Base-by-base conservation (phyloP, 2,329 filamentous ascomycete genomes). In the Rosellinia necatrix region DNA sequence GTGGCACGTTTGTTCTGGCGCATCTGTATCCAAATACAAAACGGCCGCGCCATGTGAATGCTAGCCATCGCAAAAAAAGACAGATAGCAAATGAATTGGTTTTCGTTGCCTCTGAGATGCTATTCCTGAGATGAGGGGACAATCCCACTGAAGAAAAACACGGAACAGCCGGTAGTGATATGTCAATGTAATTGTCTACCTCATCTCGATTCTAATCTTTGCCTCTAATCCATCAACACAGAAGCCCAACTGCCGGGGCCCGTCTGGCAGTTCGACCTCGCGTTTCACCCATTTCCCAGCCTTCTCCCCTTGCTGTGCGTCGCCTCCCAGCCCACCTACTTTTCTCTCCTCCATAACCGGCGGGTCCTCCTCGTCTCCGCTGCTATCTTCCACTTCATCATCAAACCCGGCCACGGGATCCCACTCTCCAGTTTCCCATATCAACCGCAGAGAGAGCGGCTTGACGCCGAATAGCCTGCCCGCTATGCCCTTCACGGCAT, bases 391-490 rank as follows among this genome's bases (percentile, higher is more conserved):
- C 64, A 84, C 84, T 25, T 81, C 80, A 4, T 83, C 80, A 59
- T 85, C 80, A 63, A 85, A 83, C 58, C 82, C 80, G 7, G 81
- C 81, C 0, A 91, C 86, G 0, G 90, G 90, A 71, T 96, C 91
- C 85, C 89, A 91, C 72, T 97, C 92, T 17, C 91, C 90, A 7
- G 92, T 96, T 75, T 96, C 91, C 89, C 91, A 96, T 0, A 94
- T 76, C 44, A 97, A 72, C 35, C 79, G 81, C 58, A 93, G 75
- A 37, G 75, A 74, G 60, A 91, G 77, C 0, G 91, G 89, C 42
- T 79, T 74, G 9, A 89, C 64, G 1, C 74, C 78, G 66, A 96
- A 91, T n/a, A 88, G 71, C 62, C 83, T 86, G 0, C 87, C 88
- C 0, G 91, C 87, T 7, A 96, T 78, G 0, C 90, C 89, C 68